phyloP scores from a whole-genome alignment of 768 basidiomycete genomes.

The Cubamyces lactineus region DNA sequence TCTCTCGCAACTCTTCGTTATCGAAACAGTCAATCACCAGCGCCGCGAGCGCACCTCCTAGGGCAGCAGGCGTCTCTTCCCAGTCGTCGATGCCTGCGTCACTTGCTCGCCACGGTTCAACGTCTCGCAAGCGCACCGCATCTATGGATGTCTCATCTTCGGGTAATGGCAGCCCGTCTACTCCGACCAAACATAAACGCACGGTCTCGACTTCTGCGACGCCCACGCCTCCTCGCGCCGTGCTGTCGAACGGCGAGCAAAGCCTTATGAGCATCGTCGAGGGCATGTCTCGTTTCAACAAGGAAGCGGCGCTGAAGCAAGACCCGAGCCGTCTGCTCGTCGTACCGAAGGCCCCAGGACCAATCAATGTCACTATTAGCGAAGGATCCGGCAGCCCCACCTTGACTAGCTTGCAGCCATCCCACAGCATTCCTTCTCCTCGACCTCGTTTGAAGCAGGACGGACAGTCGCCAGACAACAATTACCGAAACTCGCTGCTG shows the following conservation, averaged over 20 bases:
- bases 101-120: constrained; percentile 7
- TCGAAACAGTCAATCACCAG: constrained; percentile 33
- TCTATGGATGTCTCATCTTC: constrained; percentile 22
- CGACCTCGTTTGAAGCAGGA: constrained; percentile 4
- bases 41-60: constrained; percentile 28
- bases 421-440: not conserved
- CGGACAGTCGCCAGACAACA: constrained; percentile 3
- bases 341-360: constrained; percentile 51
- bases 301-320: constrained; percentile 32
- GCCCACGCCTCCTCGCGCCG: constrained; percentile 6
- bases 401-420: not conserved
- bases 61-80: not conserved
- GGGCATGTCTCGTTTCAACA: constrained; percentile 51
- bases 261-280: constrained; percentile 75
- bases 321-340: constrained; percentile 40
- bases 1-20: constrained; percentile 34
- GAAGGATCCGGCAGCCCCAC: constrained; percentile 4
- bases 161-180: not conserved
- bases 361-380: constrained; percentile 34
- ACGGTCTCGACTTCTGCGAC: constrained; percentile 14
- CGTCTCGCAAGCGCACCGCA: constrained; percentile 23
- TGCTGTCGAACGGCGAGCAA: constrained; percentile 24
- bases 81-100: not conserved
- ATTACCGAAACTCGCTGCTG: constrained; percentile 18
- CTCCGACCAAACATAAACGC: constrained; percentile 19